Base-by-base conservation (phyloP, 2,329 filamentous ascomycete genomes). In the Lasiodiplodia citricola region DNA sequence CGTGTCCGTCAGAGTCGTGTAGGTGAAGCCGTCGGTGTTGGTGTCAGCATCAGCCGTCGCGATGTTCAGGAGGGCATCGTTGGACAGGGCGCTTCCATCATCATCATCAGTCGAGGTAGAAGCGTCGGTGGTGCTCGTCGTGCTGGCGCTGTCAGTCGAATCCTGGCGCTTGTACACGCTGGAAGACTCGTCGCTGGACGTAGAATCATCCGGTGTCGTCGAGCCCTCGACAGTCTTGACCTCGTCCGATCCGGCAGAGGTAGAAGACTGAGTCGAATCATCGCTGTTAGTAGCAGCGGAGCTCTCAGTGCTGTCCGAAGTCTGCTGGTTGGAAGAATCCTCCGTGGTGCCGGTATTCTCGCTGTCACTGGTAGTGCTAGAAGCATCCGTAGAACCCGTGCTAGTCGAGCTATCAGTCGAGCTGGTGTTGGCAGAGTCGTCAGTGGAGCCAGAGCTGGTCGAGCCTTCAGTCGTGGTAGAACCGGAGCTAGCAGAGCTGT, bases 1-100 rank as follows among this genome's bases (percentile, higher is more conserved):
- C n/a, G 35, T 38, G 56, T 58, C 56, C n/a, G 35, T 58, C n/a
- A 58, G 21, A 21, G 31, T 58, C 3, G 56, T 58, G 56, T 58
- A 58, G 35, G 35, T 41, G 56, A 58, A 58, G n/a, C 56, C 56
- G 35, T 58, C 56, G 35, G 37, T 37, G 35, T 41, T 38, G 4
- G 56, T 41, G 56, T 41, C 37, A 4, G 31, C n/a, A 4, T 58
- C 56, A n/a, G 21, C 6, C 11, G 16, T 23, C 10, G 56, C 35
- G n/a, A 58, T 58, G 56, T 44, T 58, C 23, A 54, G 25, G 13
- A 54, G 51, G 25, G 44, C n/a, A 18, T 47, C 44, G n/a, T 47
- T 47, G n/a, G 44, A 47, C 7, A 47, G 44, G 6, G 44, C 44
- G 28, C 25, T 31, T 13, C 28, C 10, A 6, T 58, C 56, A 21